Evolutionary conservation across 192 early-diverging fungal species (phyloP).

Genomic region (Spizellomyces punctatus): DNA sequence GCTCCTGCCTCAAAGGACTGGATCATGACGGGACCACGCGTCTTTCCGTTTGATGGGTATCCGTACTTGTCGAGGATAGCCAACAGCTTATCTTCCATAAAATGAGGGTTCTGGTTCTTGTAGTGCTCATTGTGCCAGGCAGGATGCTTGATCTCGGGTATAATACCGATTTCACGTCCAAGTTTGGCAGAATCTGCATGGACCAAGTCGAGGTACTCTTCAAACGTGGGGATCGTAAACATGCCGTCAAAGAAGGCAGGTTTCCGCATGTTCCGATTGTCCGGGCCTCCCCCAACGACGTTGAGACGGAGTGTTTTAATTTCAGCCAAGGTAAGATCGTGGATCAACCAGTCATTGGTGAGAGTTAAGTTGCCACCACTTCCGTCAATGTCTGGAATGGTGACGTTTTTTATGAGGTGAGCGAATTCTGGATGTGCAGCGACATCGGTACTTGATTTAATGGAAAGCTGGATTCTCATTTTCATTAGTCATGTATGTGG

Average conservation of each 20-base stretch:
- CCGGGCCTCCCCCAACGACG: conserved; percentile 3
- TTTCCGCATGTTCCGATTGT: neutral
- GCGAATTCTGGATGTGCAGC: conserved; percentile 14
- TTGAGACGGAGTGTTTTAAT: conserved; percentile 9
- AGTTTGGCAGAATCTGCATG: neutral
- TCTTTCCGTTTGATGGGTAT: neutral
- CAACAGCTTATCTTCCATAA: conserved; percentile 15
- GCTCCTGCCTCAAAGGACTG: conserved; percentile 4
- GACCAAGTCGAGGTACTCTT: conserved; percentile 17
- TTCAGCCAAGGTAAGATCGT: conserved; percentile 14
- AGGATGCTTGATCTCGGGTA: conserved; percentile 18
- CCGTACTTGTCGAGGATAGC: neutral
- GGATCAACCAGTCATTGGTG: conserved; percentile 24
- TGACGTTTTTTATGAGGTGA: conserved; percentile 3
- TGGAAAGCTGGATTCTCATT: neutral
- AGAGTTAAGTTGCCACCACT: conserved; percentile 13
- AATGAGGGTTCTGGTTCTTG: neutral
- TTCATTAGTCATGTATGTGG: neutral
- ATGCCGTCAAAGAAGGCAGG: conserved; percentile 19
- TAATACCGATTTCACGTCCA: conserved; percentile 6
- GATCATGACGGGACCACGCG: neutral
- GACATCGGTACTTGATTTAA: conserved; percentile 7
- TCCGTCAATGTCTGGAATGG: conserved; percentile 4
- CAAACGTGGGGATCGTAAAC: conserved; percentile 16
- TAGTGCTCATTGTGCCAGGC: conserved; percentile 8